A percentile compares a stretch with the other conserved stretches of the same genome.
Evolutionary conservation across 305 asterid species (phyloP).

Genomic region (Fraxinus angustifolia): DNA sequence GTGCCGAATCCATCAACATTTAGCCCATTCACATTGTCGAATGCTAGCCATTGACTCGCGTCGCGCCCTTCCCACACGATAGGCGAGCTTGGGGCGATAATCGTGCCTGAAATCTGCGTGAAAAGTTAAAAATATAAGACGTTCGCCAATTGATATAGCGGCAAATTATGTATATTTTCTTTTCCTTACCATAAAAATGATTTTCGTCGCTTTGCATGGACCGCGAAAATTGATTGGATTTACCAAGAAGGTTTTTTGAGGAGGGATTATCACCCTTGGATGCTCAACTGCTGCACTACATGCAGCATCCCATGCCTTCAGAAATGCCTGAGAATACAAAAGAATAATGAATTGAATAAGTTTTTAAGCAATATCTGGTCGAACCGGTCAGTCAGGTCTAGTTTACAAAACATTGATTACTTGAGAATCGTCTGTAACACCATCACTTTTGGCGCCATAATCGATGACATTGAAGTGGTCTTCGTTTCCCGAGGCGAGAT

Average conservation of each 20-base stretch:
- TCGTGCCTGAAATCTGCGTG: constrained; percentile 51
- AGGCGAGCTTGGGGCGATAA: constrained; percentile 60
- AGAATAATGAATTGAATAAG: not conserved
- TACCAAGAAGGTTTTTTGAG: constrained; percentile 36
- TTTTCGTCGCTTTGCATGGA: constrained; percentile 47
- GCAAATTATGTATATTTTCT: not conserved
- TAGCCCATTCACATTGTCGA: constrained; percentile 41
- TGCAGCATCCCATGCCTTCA: constrained; percentile 59
- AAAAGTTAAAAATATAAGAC: not conserved
- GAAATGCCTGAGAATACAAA: constrained; percentile 46
- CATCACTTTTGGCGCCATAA: constrained; percentile 51
- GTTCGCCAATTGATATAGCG: not conserved
- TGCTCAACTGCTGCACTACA: constrained; percentile 33
- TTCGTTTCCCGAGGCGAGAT: not conserved
- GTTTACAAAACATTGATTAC: constrained; percentile 25
- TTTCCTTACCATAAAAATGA: constrained; percentile 44
- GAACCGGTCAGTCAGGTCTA: not conserved
- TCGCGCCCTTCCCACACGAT: constrained; percentile 42
- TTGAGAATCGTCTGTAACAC: constrained; percentile 43
- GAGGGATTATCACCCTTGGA: constrained; percentile 45
- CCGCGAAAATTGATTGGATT: constrained; percentile 49
- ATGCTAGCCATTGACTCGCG: constrained; percentile 54
- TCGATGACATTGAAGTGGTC: constrained; percentile 43
- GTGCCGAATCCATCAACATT: constrained; percentile 49
- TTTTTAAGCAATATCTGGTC: not conserved